Base-by-base conservation (phyloP, 2,329 filamentous ascomycete species). In the Nemania sp. region DNA sequence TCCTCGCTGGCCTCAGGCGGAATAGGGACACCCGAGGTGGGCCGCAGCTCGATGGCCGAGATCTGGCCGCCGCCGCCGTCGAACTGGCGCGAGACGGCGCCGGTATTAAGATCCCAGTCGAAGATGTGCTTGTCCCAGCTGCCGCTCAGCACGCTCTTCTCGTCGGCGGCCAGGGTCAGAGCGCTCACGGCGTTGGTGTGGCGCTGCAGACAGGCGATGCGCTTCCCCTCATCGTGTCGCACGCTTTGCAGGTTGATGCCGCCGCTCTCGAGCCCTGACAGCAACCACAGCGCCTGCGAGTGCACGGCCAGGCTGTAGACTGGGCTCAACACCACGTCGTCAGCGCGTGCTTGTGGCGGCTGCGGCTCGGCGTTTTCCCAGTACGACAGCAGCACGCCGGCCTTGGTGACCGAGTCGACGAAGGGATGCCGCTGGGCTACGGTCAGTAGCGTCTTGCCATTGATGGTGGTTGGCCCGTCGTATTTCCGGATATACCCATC, bases 401-500 rank as follows among this genome's bases (percentile, higher is more conserved):
- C 92, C 72, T 99, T 99, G 51, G 91, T 90, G 37, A 99, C 94
- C 64, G 90, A 96, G 70, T 99, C 94, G 34, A 99, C 94, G 66
- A 97, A 99, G 0, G 94, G 94, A 69, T 99, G 94, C 43, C 90
- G 82, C 75, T 99, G 94, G 26, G 94, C 94, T 5, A 99, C 94
- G 0, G 94, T 99, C 64, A 99, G 77, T 56, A 93, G 86, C 28
- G 94, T 83, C 73, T 96, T 97, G 60, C 91, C 91, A 69, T 99
- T 99, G 62, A 95, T 92, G 5, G 94, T 97, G 30, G 91, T 91
- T 3, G 90, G 86, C 70, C 94, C 96, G 70, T 99, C 95, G 74
- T 95, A 97, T 72, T 97, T 97, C 52, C 94, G 84, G 59, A 99
- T 93, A 68, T 96, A 99, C 42, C 94, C 93, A 73, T 99, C 94